Percentiles rank a stretch among this genome's conserved stretches.
Conservation (phyloP, 2,329 filamentous ascomycete species). For the Aureobasidium sp. region DNA sequence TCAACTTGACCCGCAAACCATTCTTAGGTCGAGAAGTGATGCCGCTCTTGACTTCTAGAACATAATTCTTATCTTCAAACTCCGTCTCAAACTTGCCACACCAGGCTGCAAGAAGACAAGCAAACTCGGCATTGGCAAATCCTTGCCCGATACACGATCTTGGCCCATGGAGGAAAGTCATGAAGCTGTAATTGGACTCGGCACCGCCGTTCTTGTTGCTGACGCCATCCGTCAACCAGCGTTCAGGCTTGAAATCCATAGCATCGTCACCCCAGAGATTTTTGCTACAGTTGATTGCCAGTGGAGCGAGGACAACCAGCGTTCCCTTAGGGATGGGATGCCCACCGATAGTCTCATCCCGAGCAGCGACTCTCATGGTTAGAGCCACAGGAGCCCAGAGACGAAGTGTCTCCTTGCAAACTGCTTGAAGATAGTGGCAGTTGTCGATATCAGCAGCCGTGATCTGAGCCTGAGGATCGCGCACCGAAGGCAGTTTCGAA, state of each 20-base stretch:
- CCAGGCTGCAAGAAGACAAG: conserved; percentile 68
- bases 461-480: conserved; percentile 33
- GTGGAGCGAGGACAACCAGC: conserved; percentile 53
- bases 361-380: conserved; percentile 57
- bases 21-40: conserved; percentile 66
- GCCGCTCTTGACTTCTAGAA: conserved; percentile 58
- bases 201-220: conserved; percentile 58
- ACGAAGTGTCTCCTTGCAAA: conserved; percentile 70
- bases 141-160: conserved; percentile 74
- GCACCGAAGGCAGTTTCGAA: conserved; percentile 36
- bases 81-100: conserved; percentile 66
- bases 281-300: conserved; percentile 61
- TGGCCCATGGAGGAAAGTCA: conserved; percentile 82
- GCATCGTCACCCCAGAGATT: conserved; percentile 72
- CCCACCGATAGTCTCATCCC: conserved; percentile 58
- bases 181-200: conserved; percentile 63
- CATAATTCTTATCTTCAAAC: conserved; percentile 52
- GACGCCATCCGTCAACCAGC: conserved; percentile 54
- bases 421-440: conserved; percentile 71
- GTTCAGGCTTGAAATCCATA: conserved; percentile 65
- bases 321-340: conserved; percentile 63
- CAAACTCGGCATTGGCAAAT: conserved; percentile 80
- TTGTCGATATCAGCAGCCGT: conserved; percentile 55
- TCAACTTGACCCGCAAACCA: conserved; percentile 63
- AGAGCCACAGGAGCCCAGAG: conserved; percentile 63